Percentiles rank a stretch among this genome's conserved stretches.
These are phyloP conservation scores for Croton laevigatus DNA, from an alignment of 441 rosid genomes.

Conservation along the genomic window DNA sequence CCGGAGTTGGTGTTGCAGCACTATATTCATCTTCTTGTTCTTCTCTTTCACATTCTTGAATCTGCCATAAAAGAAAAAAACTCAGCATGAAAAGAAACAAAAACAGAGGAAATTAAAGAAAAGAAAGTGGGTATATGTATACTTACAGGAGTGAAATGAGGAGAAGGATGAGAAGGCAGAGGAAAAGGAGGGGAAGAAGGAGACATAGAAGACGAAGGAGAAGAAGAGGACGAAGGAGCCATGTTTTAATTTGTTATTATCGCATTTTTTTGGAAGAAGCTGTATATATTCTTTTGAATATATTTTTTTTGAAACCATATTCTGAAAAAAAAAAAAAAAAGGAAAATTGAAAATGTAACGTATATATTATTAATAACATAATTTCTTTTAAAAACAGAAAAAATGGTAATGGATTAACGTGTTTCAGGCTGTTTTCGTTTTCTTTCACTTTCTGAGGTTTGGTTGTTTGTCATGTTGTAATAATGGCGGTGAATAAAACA, in stretches of 20 bases:
- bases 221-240: conserved; percentile 67
- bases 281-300: neutral
- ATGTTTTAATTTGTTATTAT: conserved; percentile 26
- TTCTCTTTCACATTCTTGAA: conserved; percentile 68
- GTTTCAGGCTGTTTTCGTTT: conserved; percentile 36
- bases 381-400: no score
- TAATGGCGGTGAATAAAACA: conserved; percentile 34
- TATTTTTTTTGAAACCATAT: neutral
- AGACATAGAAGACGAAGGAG: conserved; percentile 49
- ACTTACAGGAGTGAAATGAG: conserved; percentile 77
- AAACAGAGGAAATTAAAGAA: neutral
- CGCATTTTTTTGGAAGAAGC: conserved; percentile 7
- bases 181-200: conserved; percentile 33
- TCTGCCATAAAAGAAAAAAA: conserved; percentile 38
- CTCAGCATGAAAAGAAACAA: neutral
- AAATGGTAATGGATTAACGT: neutral
- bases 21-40: conserved; percentile 39
- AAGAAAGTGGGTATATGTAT: conserved; percentile 10
- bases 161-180: conserved; percentile 44
- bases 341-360: no score
- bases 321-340: no score
- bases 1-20: conserved; percentile 18
- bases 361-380: no score
- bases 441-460: conserved; percentile 30
- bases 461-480: conserved; percentile 47